These are phyloP conservation scores for Vigna reflexopilosa DNA, from an alignment of 306 rosid genomes.

Conservation along the genomic window DNA sequence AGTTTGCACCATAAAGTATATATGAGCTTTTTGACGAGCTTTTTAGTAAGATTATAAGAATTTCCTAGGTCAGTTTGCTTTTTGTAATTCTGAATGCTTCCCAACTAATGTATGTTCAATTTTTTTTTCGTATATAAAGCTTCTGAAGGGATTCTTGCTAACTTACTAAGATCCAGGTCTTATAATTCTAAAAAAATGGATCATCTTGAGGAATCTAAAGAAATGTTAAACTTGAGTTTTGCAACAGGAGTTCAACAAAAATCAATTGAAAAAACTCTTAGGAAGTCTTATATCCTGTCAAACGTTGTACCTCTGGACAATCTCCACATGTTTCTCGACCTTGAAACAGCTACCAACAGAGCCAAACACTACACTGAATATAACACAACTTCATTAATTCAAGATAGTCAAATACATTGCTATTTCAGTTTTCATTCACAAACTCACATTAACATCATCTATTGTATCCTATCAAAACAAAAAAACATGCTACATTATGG, in stretches of 20 bases:
- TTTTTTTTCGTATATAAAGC: constrained; percentile 53
- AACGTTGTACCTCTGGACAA: constrained; percentile 59
- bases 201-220: constrained; percentile 56
- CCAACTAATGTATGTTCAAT: constrained; percentile 12
- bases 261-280: constrained; percentile 51
- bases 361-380: too few species aligned
- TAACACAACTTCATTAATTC: too few species aligned
- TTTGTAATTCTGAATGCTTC: constrained; percentile 25
- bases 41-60: background rate
- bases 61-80: background rate
- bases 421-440: too few species aligned
- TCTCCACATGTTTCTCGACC: background rate
- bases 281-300: constrained; percentile 50
- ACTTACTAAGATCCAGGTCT: constrained; percentile 51
- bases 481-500: too few species aligned
- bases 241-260: constrained; percentile 49
- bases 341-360: too few species aligned
- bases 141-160: constrained; percentile 67
- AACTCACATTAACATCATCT: too few species aligned
- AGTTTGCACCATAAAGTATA: background rate
- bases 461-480: too few species aligned
- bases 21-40: background rate
- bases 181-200: constrained; percentile 51
- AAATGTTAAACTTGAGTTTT: constrained; percentile 59
- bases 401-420: too few species aligned